Base-by-base conservation (phyloP, 768 basidiomycete genomes). In the Pisolithus tinctorius region DNA sequence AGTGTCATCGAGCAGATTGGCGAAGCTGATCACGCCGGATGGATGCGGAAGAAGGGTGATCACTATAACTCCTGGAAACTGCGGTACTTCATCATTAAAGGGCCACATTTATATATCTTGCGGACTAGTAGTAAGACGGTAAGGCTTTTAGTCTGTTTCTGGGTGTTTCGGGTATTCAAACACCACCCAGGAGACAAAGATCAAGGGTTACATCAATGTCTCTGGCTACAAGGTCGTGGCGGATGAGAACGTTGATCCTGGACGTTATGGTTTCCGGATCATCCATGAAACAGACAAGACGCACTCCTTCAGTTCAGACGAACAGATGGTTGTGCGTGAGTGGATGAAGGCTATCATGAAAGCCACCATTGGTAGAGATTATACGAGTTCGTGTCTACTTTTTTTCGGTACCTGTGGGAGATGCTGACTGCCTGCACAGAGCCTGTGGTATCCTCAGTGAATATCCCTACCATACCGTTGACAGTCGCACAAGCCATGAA, bases 281-380 rank as follows among this genome's bases (percentile, higher is more conserved):
- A 81, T 94, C 30, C 94, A 97, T 58, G 90, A 93, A 42, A 71
- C 78, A 6, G 88, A 92, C 65, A 90, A 87, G 70, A 75, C 87
- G 1, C 93, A 98, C 66, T 91, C 69, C 63, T 99, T 99, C 70
- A 91, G 89, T 56, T 92, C 91, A 0, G 88, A 93, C 23, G 93
- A 97, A 62, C 90, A 92, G 68, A 61, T 71, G 1, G 70, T 82
- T 36, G 78, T 96, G 45, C 82, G 96, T n/a, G 92, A 92, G 57
- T 98, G 96, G 95, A 98, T 98, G 96, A 99, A 98, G 72, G 92
- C 94, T 7, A 82, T 99, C 58, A 97, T 98, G 92, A 99, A 98
- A 66, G 92, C 95, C 2, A 97, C 95, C 11, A 99, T 99, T 58
- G 86, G 82, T 8, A 75, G 96, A 50, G 96, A 98, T 65, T 97